Base-by-base conservation (phyloP, 495 filamentous ascomycete genomes). In the Talaromyces ruber region DNA sequence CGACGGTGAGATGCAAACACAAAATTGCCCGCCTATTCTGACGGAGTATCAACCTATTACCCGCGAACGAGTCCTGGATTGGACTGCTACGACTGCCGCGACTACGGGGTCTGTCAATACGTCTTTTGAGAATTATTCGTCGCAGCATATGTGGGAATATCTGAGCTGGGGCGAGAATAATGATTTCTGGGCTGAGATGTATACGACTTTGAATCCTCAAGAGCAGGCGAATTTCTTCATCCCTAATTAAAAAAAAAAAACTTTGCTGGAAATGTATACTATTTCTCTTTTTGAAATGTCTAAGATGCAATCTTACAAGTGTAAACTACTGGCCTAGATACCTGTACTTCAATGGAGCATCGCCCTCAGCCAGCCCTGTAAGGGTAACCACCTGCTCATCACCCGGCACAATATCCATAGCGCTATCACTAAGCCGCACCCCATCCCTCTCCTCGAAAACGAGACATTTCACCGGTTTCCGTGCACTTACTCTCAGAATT, bases 331-430 rank as follows among this genome's bases (percentile, higher is more conserved):
- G 25, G 11, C 60, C 76, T 68, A 71, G 43, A 66, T 66, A 70
- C 22, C 59, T 65, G 63, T 73, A 76, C 30, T 62, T 68, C 62
- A 81, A 58, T 45, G 77, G 68, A 63, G 70, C 63, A 34, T 77
- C 64, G 53, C 68, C 70, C n/a, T 43, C 47, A 39, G 63, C 66
- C 61, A 79, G 50, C 0, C 78, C 79, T 29, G 59, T 70, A 16
- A 79, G 63, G 11, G 63, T 71, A 9, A 82, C 68, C 0, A 63
- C 64, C 50, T 81, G 73, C 14, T 68, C 71, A 67, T 81, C 80
- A 7, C 76, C 78, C 6, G 80, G 79, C 0, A 81, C 73, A 58
- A 82, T 65, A 65, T 82, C 80, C 24, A 83, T 67, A 2, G 76
- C 76, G 52, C 77, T 80, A 58, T 82, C 76, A 25, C 65, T 75